Evolutionary conservation across 2,329 filamentous ascomycete genomes (phyloP), one percentile per base, ranked within the genome.

Genomic region (Neoscytalidium dimidiatum): DNA sequence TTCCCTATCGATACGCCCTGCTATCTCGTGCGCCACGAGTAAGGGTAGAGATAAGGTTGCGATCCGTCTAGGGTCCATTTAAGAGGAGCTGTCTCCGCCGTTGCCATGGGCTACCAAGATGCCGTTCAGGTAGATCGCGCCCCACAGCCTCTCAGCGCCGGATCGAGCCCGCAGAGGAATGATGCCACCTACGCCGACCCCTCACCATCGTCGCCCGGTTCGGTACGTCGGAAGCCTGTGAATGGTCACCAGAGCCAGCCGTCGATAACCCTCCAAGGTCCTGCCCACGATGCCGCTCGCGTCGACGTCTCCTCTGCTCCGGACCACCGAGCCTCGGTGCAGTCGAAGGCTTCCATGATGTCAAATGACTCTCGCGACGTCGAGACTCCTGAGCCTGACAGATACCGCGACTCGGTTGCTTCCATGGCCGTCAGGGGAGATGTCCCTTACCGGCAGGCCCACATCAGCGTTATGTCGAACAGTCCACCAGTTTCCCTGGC

Each of bases 341-440:
- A 76, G 66, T 78, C 74, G 5, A 72, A 67, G 11, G 75, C 74
- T 31, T 77, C 75, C 43, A 66, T 74, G 21, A 68, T 68, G 38
- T 68, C 71, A 13, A 78, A 73, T 65, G 68, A 71, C 0, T 78
- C 76, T 3, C 67, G 75, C 65, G 76, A 78, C 33, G 17, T 67
- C 6, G 62, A 67, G 35, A 74, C 72, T 21, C 68, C 72, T 48
- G 74, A 76, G 52, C 68, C 48, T 4, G 44, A 63, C 33, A 17
- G 49, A 17, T 35, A 51, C 28, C 61, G 61, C 33, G 61, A 63
- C 61, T 63, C 61, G 14, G 31, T 58, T 23, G 58, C 53, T 11
- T 60, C 56, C 28, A 60, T 33, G 28, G 56, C 56, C 41, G 28
- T 60, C 17, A 31, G 52, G 3, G 41, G 58, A 46, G 29, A 64